Conservation (phyloP, 2,329 filamentous ascomycete species). For the Exophiala dermatitidis region DNA sequence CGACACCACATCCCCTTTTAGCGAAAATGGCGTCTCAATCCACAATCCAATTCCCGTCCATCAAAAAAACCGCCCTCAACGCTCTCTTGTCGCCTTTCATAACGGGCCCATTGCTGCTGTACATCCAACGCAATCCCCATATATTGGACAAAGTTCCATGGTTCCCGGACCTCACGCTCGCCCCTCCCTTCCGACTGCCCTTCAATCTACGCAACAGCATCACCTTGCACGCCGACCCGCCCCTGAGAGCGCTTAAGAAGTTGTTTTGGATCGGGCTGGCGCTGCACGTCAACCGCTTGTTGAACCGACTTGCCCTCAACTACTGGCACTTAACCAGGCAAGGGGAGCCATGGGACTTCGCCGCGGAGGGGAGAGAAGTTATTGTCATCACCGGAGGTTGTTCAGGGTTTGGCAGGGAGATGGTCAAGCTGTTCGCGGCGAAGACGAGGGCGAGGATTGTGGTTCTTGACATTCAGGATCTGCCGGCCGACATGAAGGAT, state of each 20-base stretch:
- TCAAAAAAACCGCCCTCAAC: no score
- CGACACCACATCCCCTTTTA: no score
- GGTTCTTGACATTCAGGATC: slow-evolving; percentile 56
- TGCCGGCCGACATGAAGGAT: slow-evolving; percentile 23
- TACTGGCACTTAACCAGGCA: slow-evolving; percentile 36
- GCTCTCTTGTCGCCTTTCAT: no score
- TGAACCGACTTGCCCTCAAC: slow-evolving; percentile 45
- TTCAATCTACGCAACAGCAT: no score
- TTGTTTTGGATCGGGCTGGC: slow-evolving; percentile 49
- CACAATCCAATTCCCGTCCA: no score
- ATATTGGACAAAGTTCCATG: no score
- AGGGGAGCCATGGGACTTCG: slow-evolving; percentile 26
- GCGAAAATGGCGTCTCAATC: no score
- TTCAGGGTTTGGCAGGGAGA: slow-evolving; percentile 61
- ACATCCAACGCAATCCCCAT: no score
- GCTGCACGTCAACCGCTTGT: slow-evolving; percentile 43
- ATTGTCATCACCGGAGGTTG: slow-evolving; percentile 53
- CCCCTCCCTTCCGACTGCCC: no score
- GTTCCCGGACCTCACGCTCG: no score
- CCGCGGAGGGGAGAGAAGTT: slow-evolving; percentile 46
- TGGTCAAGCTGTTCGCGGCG: slow-evolving; percentile 60
- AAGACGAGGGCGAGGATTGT: slow-evolving; percentile 56
- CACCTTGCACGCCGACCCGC: no score
- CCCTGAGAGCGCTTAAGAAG: slow-evolving; percentile 31
- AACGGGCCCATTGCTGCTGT: no score